Conservation (phyloP, 192 early-diverging fungal genomes). For the Dissophora globulifera region DNA sequence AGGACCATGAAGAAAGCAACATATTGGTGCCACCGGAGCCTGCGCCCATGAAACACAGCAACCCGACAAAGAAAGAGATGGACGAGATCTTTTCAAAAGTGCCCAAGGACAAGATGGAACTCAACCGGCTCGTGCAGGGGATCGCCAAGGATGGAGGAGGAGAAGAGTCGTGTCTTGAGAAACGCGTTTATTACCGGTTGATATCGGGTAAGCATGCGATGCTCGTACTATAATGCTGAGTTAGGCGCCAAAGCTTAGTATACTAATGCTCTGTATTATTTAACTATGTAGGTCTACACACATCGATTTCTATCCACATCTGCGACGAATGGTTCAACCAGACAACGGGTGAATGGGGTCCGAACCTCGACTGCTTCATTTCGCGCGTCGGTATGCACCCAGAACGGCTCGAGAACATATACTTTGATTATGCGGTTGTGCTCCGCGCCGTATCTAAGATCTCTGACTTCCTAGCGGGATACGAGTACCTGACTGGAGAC, state of each 20-base stretch:
- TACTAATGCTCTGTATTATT: not conserved
- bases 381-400: slow-evolving; percentile 88
- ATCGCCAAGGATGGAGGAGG: slow-evolving; percentile 33
- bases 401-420: slow-evolving; percentile 94
- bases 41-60: slow-evolving; percentile 21
- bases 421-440: slow-evolving; percentile 92
- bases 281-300: slow-evolving; percentile 75
- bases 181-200: slow-evolving; percentile 81
- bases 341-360: slow-evolving; percentile 88
- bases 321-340: slow-evolving; percentile 94
- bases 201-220: slow-evolving; percentile 61
- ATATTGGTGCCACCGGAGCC: slow-evolving; percentile 44
- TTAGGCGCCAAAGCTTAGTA: too few species aligned
- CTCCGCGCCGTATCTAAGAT: slow-evolving; percentile 89
- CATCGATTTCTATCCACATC: slow-evolving; percentile 97
- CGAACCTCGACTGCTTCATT: slow-evolving; percentile 92
- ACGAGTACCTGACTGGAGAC: slow-evolving; percentile 81
- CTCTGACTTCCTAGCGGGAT: slow-evolving; percentile 74
- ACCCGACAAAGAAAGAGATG: slow-evolving; percentile 31
- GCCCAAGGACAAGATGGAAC: slow-evolving; percentile 34
- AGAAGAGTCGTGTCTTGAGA: slow-evolving; percentile 80
- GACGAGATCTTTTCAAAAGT: slow-evolving; percentile 36
- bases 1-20: slow-evolving; percentile 13
- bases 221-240: too few species aligned
- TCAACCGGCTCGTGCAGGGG: slow-evolving; percentile 26